Base-by-base conservation (phyloP, 805 yeast genomes). In the Ogataea saltuana region DNA sequence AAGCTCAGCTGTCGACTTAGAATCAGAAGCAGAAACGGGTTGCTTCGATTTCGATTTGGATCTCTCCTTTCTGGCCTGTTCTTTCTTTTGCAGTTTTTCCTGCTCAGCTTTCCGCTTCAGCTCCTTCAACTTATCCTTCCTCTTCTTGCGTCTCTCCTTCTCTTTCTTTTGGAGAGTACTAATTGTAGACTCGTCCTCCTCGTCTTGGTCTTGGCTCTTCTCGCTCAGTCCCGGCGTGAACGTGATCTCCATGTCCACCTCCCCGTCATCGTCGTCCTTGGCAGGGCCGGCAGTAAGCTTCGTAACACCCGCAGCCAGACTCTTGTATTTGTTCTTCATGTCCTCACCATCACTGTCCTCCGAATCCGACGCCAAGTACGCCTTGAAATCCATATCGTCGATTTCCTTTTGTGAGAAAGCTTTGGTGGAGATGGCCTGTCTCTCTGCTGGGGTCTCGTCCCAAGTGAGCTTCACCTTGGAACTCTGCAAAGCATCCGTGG, bases 381-480 rank as follows among this genome's bases (percentile, higher is more conserved):
- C 96, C 56, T 86, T 80, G 68, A 90, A 84, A 63, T 90, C 97
- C 89, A 83, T 84, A 39, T 85, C 91, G 55, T 85, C 93, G 36
- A 88, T 72, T 61, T 93, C 98, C 60, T 85, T 82, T 61, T 86
- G 93, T 37, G 88, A 80, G 63, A 93, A 91, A 6, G 89, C 88
- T 53, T 84, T 82, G 12, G 85, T 75, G 1, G 97, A 77, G 41
- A 90, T 63, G 45, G 84, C 80, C 13, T 80, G 64, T 58, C 99
- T 78, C 58, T 89, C 97, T 45, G 81, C 83, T 6, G 99, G 98
- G 0, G 98, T 95, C 68, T 91, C 98, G 65, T 93, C 99, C 99
- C 99, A 93, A 0, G 98, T 90, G 53, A 93, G 73, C 63, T 88
- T 90, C 38, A 93, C 99, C 58, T 90, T 93, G 12, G 98, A 90